Evolutionary conservation across 2,329 filamentous ascomycete genomes (phyloP).

Genomic region (Verticillium alfalfae): DNA sequence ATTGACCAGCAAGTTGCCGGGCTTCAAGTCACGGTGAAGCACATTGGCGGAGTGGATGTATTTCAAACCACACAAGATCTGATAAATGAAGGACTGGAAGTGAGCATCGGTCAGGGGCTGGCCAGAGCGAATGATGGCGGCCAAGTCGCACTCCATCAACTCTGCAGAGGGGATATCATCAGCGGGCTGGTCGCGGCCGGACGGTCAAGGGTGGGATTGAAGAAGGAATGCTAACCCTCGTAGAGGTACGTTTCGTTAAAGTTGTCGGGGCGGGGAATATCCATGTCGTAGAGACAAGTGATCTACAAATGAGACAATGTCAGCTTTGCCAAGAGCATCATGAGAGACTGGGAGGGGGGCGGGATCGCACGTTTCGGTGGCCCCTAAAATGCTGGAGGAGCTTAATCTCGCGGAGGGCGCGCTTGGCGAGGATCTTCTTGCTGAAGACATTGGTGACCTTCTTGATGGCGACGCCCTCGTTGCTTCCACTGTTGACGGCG

Average conservation of each 20-base stretch:
- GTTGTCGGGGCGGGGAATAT: conserved; percentile 92
- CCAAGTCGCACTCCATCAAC: conserved; percentile 98
- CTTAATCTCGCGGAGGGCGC: conserved; percentile 96
- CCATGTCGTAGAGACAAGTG: conserved; percentile 98
- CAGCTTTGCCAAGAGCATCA: not conserved
- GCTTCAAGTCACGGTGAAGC: conserved; percentile 93
- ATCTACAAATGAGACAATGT: conserved; percentile 53
- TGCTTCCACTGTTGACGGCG: conserved; percentile 83
- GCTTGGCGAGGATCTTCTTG: conserved; percentile 99
- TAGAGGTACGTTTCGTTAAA: conserved; percentile 99
- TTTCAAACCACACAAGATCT: conserved; percentile 97
- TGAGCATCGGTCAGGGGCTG: conserved; percentile 97
- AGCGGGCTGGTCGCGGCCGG: not conserved
- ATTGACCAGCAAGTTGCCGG: conserved; percentile 94
- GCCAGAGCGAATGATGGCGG: conserved; percentile 94
- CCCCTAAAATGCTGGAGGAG: conserved; percentile 95
- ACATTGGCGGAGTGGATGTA: conserved; percentile 99
- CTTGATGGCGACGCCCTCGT: conserved; percentile 95
- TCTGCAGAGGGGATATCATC: conserved; percentile 46
- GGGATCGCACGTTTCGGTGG: conserved; percentile 67
- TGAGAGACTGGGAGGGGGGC: conserved; percentile 3
- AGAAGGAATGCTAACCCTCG: conserved; percentile 61
- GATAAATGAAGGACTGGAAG: conserved; percentile 99
- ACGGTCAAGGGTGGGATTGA: conserved; percentile 1
- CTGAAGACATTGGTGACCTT: conserved; percentile 99